These are phyloP conservation scores for Gautieria morchelliformis DNA, from an alignment of 768 basidiomycete genomes.

Conservation along the genomic window DNA sequence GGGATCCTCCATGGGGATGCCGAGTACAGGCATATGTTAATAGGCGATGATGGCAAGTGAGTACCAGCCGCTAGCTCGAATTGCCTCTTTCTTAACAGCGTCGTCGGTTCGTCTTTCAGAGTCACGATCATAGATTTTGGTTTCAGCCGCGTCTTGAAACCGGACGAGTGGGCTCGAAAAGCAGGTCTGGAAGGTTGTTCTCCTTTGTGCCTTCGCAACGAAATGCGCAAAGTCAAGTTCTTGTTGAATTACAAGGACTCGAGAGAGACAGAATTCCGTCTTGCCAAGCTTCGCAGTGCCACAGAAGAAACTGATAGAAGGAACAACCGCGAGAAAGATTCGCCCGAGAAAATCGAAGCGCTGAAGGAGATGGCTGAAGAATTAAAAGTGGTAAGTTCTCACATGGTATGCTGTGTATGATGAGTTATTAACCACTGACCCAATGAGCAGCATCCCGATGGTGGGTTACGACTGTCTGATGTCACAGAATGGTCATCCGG, in stretches of 20 bases:
- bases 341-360: not conserved
- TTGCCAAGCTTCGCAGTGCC: not conserved
- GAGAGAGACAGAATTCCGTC: slow-evolving; percentile 22
- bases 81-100: not conserved
- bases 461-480: not conserved
- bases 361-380: not conserved
- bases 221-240: slow-evolving; percentile 48
- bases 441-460: no score
- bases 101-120: not conserved
- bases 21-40: slow-evolving; percentile 42
- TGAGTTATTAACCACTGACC: no score
- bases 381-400: no score
- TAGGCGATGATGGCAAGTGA: slow-evolving; percentile 39
- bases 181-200: slow-evolving; percentile 26
- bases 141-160: slow-evolving; percentile 23
- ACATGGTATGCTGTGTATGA: no score
- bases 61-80: not conserved
- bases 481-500: not conserved
- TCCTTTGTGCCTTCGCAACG: slow-evolving; percentile 33
- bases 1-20: slow-evolving; percentile 42
- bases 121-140: slow-evolving; percentile 51
- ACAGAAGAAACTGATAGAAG: not conserved
- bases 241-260: slow-evolving; percentile 38
- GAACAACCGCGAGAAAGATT: not conserved
- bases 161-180: slow-evolving; percentile 20